Percentiles rank a stretch among this genome's conserved stretches.
Evolutionary conservation across 352 stramenopile species (phyloP).

Genomic region (Phytophthora pluvialis): DNA sequence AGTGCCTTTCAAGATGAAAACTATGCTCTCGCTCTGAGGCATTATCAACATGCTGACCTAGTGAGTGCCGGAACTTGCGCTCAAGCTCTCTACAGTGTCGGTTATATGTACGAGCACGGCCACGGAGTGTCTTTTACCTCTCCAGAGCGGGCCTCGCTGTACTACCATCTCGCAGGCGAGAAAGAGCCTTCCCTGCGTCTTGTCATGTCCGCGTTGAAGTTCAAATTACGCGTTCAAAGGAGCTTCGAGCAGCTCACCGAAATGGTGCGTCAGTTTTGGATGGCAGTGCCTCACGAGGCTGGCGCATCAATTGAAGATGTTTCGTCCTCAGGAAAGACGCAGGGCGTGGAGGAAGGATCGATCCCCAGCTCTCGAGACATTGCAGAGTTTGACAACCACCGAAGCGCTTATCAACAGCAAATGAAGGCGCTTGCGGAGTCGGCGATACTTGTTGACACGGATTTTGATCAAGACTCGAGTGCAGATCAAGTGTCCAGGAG

Average conservation of each 20-base stretch:
- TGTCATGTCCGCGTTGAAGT: constrained; percentile 38
- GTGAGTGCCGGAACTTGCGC: constrained; percentile 51
- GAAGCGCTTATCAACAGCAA: constrained; percentile 6
- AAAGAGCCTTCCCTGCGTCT: constrained; percentile 29
- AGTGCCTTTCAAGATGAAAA: constrained; percentile 38
- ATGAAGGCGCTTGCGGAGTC: constrained; percentile 3
- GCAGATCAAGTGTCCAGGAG: background rate
- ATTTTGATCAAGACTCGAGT: background rate
- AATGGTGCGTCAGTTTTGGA: background rate
- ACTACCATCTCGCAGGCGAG: constrained; percentile 41
- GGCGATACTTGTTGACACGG: background rate
- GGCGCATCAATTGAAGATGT: constrained; percentile 8
- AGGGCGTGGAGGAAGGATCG: constrained; percentile 11
- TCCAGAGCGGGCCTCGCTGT: constrained; percentile 27
- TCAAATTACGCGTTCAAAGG: constrained; percentile 30
- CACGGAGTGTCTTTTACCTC: constrained; percentile 25
- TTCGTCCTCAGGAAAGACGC: background rate
- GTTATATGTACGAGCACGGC: constrained; percentile 88
- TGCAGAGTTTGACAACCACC: constrained; percentile 13
- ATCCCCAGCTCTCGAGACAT: constrained; percentile 15
- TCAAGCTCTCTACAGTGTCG: constrained; percentile 82
- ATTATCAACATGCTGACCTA: constrained; percentile 61
- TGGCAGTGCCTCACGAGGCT: constrained; percentile 6
- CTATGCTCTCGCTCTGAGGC: constrained; percentile 48
- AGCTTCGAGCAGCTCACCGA: background rate